Evolutionary conservation across 441 rosid species (phyloP), one percentile per base, ranked within the genome.

Genomic region (Erodium trifolium): DNA sequence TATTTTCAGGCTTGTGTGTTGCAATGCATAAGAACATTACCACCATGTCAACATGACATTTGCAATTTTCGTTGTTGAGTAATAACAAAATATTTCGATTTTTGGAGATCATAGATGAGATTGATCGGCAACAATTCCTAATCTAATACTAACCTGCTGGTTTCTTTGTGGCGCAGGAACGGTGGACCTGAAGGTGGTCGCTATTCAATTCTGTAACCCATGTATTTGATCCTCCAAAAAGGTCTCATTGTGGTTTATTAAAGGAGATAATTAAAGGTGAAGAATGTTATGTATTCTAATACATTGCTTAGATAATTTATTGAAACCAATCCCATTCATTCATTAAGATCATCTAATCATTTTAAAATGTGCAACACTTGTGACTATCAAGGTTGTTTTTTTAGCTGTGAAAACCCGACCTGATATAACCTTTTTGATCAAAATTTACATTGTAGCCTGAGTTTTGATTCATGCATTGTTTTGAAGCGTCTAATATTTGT

Each of bases 181-280:
- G 55, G 12, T 47, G 13, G 55, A 47, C 9, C 14, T 11, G 13
- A 23, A 23, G 27, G 27, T 0, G 27, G 27, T 23, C 27, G 27
- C 27, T 23, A 23, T 23, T 31, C 34, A 31, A 2, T 31, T 31
- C 43, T 67, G 67, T 69, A 57, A 63, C 75, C 78, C 45, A 76
- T 79, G 83, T 68, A 74, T 76, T 76, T 67, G 13, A 64, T 70
- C 73, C 65, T 72, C 72, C 78, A 84, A 79, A 78, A 3, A 83
- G 86, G 88, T 83, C 85, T 72, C 89, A 84, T 55, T 79, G 82
- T 70, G 81, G 83, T 77, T 89, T 83, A 75, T 31, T 31, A 31
- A 31, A 3, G 34, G 4, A 31, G 34, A 31, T 31, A 88, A 86
- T 51, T 82, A 80, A 17, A 88, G 98, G 96, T 89, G 77, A 19